Base-by-base conservation (phyloP, 2,329 filamentous ascomycete species). In the Zopfia rhizophila region DNA sequence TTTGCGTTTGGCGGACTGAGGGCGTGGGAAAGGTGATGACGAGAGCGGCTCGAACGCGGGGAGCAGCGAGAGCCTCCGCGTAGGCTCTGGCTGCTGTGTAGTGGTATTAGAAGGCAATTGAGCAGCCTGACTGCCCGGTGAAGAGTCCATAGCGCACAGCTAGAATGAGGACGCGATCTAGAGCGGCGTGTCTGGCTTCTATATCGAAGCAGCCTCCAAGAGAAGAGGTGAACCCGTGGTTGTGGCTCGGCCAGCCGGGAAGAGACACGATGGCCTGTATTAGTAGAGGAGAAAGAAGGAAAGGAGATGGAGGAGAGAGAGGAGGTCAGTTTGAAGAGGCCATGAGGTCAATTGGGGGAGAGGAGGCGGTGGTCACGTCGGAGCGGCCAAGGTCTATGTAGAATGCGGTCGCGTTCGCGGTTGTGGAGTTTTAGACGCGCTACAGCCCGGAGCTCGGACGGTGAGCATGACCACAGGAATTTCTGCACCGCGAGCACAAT, bases 21-120 rank as follows among this genome's bases (percentile, higher is more conserved):
- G 67, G 42, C 87, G 82, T 36, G 88, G 88, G 38, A 91, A 83
- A 43, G 89, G 88, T 10, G 89, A 91, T 16, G 89, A 91, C n/a
- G 88, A 88, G 45, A 90, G 76, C 38, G 86, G 87, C 73, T 92
- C 89, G 69, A 93, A 92, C 16, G 90, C 82, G 51, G 90, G 90
- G 18, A 94, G 83, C 44, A 93, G 77, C 45, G 85, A 83, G 19
- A 89, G 82, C 59, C 76, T 89, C 87, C 55, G 78, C 70, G 61
- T 81, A 78, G 43, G 54, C 51, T 66, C 60, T 21, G 61, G 53
- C 33, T 51, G 61, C 49, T 39, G 42, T 40, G 63, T 60, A 39
- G 60, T 59, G 13, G 57, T 51, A 48, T 61, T 58, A 29, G 63
- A 51, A 38, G 58, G 59, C 59, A 61, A 57, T 53, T 63, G 66